Evolutionary conservation across 1,139 yeast genomes (phyloP).

Genomic region (Kazachstania sp.): DNA sequence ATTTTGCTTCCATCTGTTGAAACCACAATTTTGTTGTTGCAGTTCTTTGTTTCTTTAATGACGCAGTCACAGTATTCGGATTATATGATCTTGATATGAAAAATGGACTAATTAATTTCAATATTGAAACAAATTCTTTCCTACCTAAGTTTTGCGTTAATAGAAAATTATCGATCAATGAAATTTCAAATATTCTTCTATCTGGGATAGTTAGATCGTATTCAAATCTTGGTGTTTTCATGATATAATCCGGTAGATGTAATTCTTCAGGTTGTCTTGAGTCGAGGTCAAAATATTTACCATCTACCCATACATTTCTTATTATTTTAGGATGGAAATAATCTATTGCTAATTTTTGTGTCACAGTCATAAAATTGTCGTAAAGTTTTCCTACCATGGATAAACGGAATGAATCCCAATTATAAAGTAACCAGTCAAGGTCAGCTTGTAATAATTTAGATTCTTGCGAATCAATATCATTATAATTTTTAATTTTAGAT

Average conservation of each 20-base stretch:
- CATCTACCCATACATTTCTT: conserved; percentile 30
- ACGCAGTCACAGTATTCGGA: conserved; percentile 25
- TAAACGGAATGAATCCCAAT: conserved; percentile 22
- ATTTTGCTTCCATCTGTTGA: conserved; percentile 26
- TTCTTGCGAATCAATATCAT: conserved; percentile 20
- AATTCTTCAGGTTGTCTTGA: conserved; percentile 15
- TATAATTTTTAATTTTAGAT: conserved; percentile 18
- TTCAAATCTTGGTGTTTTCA: conserved; percentile 21
- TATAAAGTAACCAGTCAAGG: conserved; percentile 25
- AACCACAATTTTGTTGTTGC: conserved; percentile 24
- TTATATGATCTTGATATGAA: conserved; percentile 31
- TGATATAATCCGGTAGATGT: conserved; percentile 16
- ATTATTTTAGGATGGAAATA: conserved; percentile 29
- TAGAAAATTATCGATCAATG: conserved; percentile 21
- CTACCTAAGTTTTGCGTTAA: conserved; percentile 26
- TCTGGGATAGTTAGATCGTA: conserved; percentile 18
- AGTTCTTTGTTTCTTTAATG: conserved; percentile 23
- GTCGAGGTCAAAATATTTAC: conserved; percentile 22
- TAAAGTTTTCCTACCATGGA: conserved; percentile 26
- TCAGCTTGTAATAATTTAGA: conserved; percentile 18
- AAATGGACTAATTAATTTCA: conserved; percentile 26
- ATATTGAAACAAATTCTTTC: conserved; percentile 22
- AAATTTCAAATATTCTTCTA: conserved; percentile 25
- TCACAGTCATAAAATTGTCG: conserved; percentile 29
- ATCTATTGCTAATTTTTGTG: conserved; percentile 29